phyloP scores from a whole-genome alignment of 176 grass and related monocot genomes.

The Avena atlantica region DNA sequence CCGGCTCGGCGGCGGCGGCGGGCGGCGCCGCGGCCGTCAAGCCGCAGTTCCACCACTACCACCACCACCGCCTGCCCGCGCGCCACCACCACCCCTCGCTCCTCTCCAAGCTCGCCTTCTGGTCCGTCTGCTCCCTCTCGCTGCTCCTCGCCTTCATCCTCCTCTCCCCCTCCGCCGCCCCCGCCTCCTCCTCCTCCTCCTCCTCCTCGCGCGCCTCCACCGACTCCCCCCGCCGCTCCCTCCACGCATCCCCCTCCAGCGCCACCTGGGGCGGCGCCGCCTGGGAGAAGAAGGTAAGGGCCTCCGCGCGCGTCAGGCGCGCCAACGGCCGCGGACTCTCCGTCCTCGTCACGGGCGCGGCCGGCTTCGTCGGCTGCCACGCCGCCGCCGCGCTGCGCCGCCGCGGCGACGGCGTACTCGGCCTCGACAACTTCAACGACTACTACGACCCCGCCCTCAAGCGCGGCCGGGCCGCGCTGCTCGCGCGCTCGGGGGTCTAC shows the following conservation, averaged over 20 bases:
- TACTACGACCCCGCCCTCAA: conserved; percentile 89
- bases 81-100: conserved; percentile 65
- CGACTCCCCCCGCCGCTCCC: conserved; percentile 65
- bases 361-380: conserved; percentile 82
- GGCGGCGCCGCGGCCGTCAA: conserved; percentile 52
- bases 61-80: conserved; percentile 67
- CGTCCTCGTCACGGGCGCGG: conserved; percentile 79
- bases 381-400: conserved; percentile 71
- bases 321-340: conserved; percentile 49
- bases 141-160: conserved; percentile 81
- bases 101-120: conserved; percentile 79
- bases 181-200: neutral
- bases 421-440: conserved; percentile 86
- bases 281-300: conserved; percentile 85
- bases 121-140: conserved; percentile 77
- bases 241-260: conserved; percentile 45
- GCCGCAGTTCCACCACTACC: conserved; percentile 83
- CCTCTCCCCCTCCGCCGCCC: conserved; percentile 58
- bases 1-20: conserved; percentile 44
- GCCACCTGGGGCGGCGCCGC: conserved; percentile 70
- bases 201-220: conserved; percentile 26
- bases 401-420: conserved; percentile 77
- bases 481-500: conserved; percentile 72
- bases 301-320: conserved; percentile 65
- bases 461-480: conserved; percentile 65